Evolutionary conservation across 2,329 filamentous ascomycete species (phyloP).

Genomic region (Aspergillus melleus): DNA sequence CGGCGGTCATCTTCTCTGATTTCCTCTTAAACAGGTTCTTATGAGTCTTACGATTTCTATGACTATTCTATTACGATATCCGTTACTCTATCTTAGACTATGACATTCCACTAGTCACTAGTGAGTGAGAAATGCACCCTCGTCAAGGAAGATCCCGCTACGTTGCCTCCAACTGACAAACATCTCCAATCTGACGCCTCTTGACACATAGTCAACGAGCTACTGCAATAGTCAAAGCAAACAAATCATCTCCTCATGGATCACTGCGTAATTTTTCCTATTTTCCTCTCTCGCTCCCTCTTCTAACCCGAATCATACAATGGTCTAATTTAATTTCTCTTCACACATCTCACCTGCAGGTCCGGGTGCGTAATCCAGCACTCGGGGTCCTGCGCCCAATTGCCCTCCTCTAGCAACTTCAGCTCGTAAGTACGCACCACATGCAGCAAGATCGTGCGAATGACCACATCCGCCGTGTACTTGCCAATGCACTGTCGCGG

Average conservation of each 20-base stretch:
- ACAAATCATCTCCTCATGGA: neutral
- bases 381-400: constrained; percentile 5
- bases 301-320: neutral
- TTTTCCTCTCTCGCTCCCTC: neutral
- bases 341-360: constrained; percentile 9
- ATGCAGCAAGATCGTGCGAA: constrained; percentile 22
- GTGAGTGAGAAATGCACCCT: no score
- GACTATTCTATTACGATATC: no score
- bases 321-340: neutral
- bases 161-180: no score
- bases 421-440: constrained; percentile 10
- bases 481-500: constrained; percentile 47
- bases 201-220: no score
- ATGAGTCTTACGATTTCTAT: no score
- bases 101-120: no score
- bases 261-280: neutral
- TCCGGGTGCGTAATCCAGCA: constrained; percentile 12
- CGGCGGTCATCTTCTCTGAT: no score
- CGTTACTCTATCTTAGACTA: no score
- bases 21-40: no score
- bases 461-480: constrained; percentile 41
- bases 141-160: no score
- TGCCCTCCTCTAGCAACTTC: constrained; percentile 1
- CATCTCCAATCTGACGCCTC: no score
- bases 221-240: no score